These are phyloP conservation scores for Mortierella sp. DNA, from an alignment of 371 early-diverging fungal genomes.

Conservation along the genomic window DNA sequence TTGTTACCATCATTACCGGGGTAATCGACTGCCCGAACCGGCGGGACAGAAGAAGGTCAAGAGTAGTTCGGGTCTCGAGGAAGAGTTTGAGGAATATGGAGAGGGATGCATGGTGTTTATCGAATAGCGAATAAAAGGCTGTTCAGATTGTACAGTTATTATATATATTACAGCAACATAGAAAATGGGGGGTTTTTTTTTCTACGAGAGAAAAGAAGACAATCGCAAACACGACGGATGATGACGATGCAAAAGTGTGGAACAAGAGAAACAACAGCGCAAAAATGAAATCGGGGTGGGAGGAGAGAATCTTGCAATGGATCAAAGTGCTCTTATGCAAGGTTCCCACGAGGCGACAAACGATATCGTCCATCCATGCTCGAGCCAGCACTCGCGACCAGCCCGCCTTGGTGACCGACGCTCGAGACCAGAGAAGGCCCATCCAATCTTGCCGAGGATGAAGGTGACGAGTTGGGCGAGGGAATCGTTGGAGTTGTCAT, in stretches of 20 bases:
- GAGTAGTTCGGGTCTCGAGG: constrained; percentile 22
- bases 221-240: too few species aligned
- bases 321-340: too few species aligned
- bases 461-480: constrained; percentile 46
- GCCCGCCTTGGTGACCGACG: constrained; percentile 22
- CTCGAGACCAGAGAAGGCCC: constrained; percentile 32
- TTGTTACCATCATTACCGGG: constrained; percentile 34
- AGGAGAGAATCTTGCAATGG: too few species aligned
- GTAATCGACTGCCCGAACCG: constrained; percentile 41
- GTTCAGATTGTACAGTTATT: too few species aligned
- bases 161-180: too few species aligned
- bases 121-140: constrained; percentile 28
- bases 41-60: constrained; percentile 46
- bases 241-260: too few species aligned
- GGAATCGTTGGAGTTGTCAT: constrained; percentile 41
- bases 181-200: too few species aligned
- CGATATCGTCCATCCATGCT: constrained; percentile 19
- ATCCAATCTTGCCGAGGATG: constrained; percentile 34
- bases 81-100: constrained; percentile 48
- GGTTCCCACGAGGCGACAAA: constrained; percentile 31
- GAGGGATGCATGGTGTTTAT: constrained; percentile 43
- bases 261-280: too few species aligned
- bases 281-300: too few species aligned
- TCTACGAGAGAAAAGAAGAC: too few species aligned
- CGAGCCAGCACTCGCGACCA: not conserved